Evolutionary conservation across 106 monocot genomes (phyloP).

Genomic region (Dioscorea dumetorum): DNA sequence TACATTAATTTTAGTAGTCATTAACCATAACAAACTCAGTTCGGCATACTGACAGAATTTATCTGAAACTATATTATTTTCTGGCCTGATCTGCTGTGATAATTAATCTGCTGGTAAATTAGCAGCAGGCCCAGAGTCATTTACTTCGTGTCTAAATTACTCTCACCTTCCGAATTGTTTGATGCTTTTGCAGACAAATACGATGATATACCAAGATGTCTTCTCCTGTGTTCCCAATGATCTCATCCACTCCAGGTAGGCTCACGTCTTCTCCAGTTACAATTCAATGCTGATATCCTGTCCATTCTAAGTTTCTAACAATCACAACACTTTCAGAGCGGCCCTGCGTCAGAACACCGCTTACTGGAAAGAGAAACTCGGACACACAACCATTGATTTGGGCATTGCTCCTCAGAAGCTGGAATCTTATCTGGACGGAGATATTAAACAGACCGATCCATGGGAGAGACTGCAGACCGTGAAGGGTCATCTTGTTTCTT

Average conservation of each 20-base stretch:
- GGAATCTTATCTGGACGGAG: slow-evolving; percentile 57
- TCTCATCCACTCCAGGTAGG: slow-evolving; percentile 88
- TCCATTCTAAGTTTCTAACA: neutral
- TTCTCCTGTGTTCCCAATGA: slow-evolving; percentile 96
- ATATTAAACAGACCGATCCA: slow-evolving; percentile 37
- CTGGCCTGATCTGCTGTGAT: too few relatives aligned
- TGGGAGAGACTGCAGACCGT: slow-evolving; percentile 58
- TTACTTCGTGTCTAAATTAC: too few relatives aligned
- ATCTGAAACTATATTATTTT: too few relatives aligned
- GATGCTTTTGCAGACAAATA: slow-evolving; percentile 33
- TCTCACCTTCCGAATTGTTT: too few relatives aligned
- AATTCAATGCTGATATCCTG: too few relatives aligned
- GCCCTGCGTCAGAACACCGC: slow-evolving; percentile 55
- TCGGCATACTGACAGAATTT: too few relatives aligned
- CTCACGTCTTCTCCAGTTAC: too few relatives aligned
- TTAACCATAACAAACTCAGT: too few relatives aligned
- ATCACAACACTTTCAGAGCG: slow-evolving; percentile 20
- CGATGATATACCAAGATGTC: slow-evolving; percentile 87
- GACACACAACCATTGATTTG: slow-evolving; percentile 81
- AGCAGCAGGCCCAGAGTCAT: too few relatives aligned
- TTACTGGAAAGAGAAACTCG: slow-evolving; percentile 85
- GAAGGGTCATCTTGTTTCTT: slow-evolving; percentile 85
- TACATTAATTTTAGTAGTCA: too few relatives aligned
- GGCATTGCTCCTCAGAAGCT: slow-evolving; percentile 75
- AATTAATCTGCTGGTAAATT: too few relatives aligned